phyloP scores from a whole-genome alignment of 202 grass and related monocot species.

The Saccharum hybrid region DNA sequence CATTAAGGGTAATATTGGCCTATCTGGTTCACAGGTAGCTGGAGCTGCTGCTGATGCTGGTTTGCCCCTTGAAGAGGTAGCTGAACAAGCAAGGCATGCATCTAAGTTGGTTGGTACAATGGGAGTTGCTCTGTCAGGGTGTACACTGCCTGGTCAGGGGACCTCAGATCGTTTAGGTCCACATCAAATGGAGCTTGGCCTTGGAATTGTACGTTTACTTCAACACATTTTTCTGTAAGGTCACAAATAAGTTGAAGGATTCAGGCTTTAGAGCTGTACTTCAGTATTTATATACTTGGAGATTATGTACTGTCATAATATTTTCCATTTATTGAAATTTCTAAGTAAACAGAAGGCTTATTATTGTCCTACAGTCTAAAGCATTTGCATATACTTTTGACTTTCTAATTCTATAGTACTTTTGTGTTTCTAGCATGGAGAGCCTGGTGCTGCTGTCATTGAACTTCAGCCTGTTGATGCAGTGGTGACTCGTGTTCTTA shows the following conservation, averaged over 20 bases:
- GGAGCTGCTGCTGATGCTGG: conserved; percentile 71
- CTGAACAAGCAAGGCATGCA: conserved; percentile 71
- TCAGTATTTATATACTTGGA: background rate
- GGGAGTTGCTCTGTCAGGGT: conserved; percentile 72
- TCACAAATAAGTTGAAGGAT: conserved; percentile 11
- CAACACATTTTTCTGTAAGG: background rate
- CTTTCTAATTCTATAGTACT: conserved; percentile 12
- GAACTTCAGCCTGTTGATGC: conserved; percentile 69
- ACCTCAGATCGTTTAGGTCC: conserved; percentile 71
- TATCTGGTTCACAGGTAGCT: conserved; percentile 56
- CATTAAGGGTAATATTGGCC: background rate
- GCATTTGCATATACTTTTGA: conserved; percentile 10
- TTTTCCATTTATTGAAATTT: background rate
- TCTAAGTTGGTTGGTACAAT: conserved; percentile 63
- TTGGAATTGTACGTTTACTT: conserved; percentile 70
- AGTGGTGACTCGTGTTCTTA: conserved; percentile 61
- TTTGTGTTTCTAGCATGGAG: conserved; percentile 59
- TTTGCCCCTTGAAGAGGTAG: conserved; percentile 64
- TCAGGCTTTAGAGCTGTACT: background rate
- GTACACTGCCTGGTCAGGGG: conserved; percentile 68
- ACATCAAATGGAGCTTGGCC: conserved; percentile 70
- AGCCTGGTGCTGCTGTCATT: conserved; percentile 65
- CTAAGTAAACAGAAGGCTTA: background rate
- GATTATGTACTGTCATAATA: background rate
- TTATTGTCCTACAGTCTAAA: conserved; percentile 1